phyloP scores from a whole-genome alignment of 306 rosid genomes.

The Dalbergia oliveri region DNA sequence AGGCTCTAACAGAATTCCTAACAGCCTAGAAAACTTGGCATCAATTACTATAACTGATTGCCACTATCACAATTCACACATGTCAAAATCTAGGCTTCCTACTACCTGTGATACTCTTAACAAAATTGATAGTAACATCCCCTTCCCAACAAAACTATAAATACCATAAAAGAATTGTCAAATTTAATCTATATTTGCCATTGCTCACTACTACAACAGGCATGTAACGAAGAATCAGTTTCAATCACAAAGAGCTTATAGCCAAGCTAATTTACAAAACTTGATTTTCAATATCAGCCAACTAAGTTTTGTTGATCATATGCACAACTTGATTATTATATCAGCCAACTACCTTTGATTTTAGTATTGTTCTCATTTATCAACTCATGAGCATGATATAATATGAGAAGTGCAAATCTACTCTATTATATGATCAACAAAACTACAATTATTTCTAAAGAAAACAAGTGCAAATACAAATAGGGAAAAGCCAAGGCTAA shows the following conservation, averaged over 20 bases:
- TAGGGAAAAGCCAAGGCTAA: too few relatives aligned
- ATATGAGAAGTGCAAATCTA: too few relatives aligned
- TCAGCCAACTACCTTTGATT: too few relatives aligned
- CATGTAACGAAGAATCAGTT: conserved; percentile 7
- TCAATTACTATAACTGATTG: background rate
- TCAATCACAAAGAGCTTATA: conserved; percentile 19
- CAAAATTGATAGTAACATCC: background rate
- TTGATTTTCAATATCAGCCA: conserved; percentile 17
- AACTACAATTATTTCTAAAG: too few relatives aligned
- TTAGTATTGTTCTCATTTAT: too few relatives aligned
- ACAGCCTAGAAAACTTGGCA: background rate
- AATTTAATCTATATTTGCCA: background rate
- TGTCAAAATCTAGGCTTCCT: background rate
- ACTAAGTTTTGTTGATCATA: too few relatives aligned
- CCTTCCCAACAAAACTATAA: conserved; percentile 2
- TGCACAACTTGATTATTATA: too few relatives aligned
- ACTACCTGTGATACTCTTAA: background rate
- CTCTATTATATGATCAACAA: too few relatives aligned
- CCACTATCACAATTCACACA: background rate
- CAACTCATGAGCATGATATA: too few relatives aligned
- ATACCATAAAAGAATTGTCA: too few relatives aligned
- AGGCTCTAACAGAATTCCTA: background rate
- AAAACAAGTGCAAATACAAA: too few relatives aligned
- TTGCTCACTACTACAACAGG: background rate
- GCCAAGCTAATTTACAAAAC: background rate